phyloP scores from a whole-genome alignment of 2,329 filamentous ascomycete species.

The Fusarium sp. region DNA sequence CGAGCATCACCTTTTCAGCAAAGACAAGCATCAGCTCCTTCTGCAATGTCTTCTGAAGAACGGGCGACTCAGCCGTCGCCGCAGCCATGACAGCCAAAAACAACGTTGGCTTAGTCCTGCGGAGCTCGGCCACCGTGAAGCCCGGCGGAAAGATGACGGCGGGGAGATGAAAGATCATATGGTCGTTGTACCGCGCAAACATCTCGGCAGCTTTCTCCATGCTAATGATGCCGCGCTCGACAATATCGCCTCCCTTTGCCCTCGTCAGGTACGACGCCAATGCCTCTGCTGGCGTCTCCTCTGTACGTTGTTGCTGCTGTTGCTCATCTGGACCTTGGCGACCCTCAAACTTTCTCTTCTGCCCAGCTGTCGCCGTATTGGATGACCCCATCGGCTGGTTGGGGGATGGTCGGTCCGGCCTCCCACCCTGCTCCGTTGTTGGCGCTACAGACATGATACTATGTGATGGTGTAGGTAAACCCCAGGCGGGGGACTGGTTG shows the following conservation, averaged over 20 bases:
- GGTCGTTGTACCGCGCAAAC: slow-evolving; percentile 68
- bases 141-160: slow-evolving; percentile 69
- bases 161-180: slow-evolving; percentile 72
- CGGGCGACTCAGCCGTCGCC: slow-evolving; percentile 67
- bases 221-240: slow-evolving; percentile 70
- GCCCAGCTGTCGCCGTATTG: slow-evolving; percentile 32
- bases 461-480: slow-evolving; percentile 23
- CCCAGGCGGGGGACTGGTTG: slow-evolving; percentile 29
- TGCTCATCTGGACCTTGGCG: slow-evolving; percentile 30
- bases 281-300: slow-evolving; percentile 29
- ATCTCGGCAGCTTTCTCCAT: slow-evolving; percentile 66
- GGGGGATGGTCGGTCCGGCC: slow-evolving; percentile 20
- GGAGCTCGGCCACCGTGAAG: slow-evolving; percentile 66
- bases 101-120: slow-evolving; percentile 70
- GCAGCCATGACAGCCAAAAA: slow-evolving; percentile 79
- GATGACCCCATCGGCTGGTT: slow-evolving; percentile 14
- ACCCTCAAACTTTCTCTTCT: slow-evolving; percentile 49
- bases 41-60: slow-evolving; percentile 71
- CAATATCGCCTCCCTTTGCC: slow-evolving; percentile 58
- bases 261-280: slow-evolving; percentile 38
- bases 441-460: slow-evolving; percentile 12
- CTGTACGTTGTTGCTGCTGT: slow-evolving; percentile 1
- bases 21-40: slow-evolving; percentile 78
- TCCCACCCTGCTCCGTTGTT: slow-evolving; percentile 25
- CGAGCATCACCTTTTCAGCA: slow-evolving; percentile 79